A percentile compares a stretch with the other conserved stretches of the same genome.
Evolutionary conservation across 2,329 filamentous ascomycete species (phyloP).

Genomic region (Colletotrichum kahawae): DNA sequence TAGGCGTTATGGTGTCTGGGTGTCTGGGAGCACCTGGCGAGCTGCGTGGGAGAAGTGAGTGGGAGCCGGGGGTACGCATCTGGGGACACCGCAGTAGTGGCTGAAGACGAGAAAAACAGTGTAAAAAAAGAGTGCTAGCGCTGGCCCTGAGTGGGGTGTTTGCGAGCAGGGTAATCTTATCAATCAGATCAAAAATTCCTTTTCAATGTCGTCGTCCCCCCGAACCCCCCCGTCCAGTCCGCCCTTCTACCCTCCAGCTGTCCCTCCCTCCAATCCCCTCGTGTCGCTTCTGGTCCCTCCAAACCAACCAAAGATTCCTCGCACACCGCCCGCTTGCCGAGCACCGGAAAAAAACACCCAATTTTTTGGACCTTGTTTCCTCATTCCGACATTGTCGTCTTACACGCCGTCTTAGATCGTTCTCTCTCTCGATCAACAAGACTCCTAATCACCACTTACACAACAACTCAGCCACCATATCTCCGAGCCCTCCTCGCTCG

Average conservation of each 20-base stretch:
- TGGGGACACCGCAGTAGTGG: background rate
- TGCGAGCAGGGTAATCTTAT: slow-evolving; percentile 44
- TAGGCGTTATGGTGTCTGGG: background rate
- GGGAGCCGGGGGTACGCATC: background rate
- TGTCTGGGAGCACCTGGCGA: background rate
- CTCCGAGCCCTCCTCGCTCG: background rate
- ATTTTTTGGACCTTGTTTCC: background rate
- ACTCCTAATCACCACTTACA: background rate
- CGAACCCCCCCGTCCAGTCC: background rate
- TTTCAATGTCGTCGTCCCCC: slow-evolving; percentile 5
- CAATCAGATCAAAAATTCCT: slow-evolving; percentile 44
- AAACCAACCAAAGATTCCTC: background rate
- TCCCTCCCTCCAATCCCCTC: slow-evolving; percentile 25
- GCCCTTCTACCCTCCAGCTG: slow-evolving; percentile 23
- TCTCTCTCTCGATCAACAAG: background rate
- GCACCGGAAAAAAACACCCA: background rate
- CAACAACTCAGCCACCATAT: background rate
- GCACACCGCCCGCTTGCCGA: background rate
- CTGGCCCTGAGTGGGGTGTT: slow-evolving; percentile 12
- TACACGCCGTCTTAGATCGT: background rate
- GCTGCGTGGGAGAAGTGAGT: background rate
- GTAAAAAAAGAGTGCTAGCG: background rate
- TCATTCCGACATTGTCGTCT: background rate
- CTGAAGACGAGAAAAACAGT: background rate
- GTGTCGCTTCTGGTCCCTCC: slow-evolving; percentile 13